Base-by-base conservation (phyloP, 495 filamentous ascomycete genomes). In the Aspergillus homomorphus region DNA sequence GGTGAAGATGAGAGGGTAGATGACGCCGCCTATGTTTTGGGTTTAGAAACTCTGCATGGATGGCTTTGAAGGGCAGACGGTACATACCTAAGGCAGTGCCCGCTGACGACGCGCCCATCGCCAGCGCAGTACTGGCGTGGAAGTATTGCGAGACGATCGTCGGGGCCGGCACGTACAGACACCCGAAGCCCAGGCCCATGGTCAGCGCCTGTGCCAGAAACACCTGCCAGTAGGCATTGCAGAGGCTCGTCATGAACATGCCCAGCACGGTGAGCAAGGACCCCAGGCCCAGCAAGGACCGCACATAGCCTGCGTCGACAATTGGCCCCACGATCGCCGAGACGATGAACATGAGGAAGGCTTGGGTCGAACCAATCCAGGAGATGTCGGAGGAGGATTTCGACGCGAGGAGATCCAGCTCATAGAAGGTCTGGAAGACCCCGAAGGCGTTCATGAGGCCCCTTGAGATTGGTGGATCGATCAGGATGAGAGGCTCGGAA, bases 1-100 rank as follows among this genome's bases (percentile, higher is more conserved):
- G 49, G 73, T 67, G 63, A 83, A 77, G 14, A 82, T 56, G 50
- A 83, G 78, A 0, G 82, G 80, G 58, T 77, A 83, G 26, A 84
- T 71, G 20, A 82, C 67, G 3, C 80, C 75, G 30, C 80, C 80
- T n/a, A n/a, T n/a, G n/a, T n/a, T n/a, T n/a, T n/a, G n/a, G n/a
- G n/a, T n/a, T n/a, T n/a, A n/a, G n/a, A n/a, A n/a, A n/a, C n/a
- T n/a, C n/a, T n/a, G n/a, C n/a, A n/a, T n/a, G n/a, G n/a, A n/a
- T n/a, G n/a, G n/a, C n/a, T 65, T 41, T 21, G 8, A 9, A 43
- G 3, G 41, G 14, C 18, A 43, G 41, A 12, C 18, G 3, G 14
- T 15, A 15, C 7, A 10, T 33, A 65, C 72, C 73, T 16, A 76
- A 58, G 33, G 65, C 72, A 15, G 73, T 72, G 0, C 80, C 72